These are phyloP conservation scores for Aspergillus campestris DNA, from an alignment of 495 filamentous ascomycete genomes.

Conservation along the genomic window DNA sequence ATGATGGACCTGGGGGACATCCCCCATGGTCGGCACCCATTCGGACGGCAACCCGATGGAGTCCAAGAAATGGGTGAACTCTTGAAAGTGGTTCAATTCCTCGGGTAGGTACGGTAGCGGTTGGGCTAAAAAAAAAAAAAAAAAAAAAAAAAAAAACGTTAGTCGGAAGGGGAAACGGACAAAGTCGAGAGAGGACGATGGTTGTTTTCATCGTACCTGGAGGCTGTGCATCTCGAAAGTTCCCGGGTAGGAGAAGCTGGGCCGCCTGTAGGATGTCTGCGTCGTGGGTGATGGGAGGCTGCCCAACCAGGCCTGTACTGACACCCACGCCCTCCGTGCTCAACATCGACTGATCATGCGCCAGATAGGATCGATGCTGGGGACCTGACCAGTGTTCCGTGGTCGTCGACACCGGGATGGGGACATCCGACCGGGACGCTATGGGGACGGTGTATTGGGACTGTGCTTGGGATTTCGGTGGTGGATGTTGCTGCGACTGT, in stretches of 20 bases:
- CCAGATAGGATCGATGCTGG: slow-evolving; percentile 20
- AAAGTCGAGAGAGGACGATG: no score
- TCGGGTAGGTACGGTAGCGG: slow-evolving; percentile 29
- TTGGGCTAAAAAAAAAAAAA: slow-evolving; percentile 12
- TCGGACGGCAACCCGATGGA: slow-evolving; percentile 32
- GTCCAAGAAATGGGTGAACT: slow-evolving; percentile 35
- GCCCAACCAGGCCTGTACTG: slow-evolving; percentile 8
- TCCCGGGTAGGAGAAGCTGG: slow-evolving; percentile 30
- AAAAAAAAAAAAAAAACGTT: background rate
- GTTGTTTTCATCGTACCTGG: slow-evolving; percentile 5
- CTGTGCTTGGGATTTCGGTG: background rate
- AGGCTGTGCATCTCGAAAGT: slow-evolving; percentile 19
- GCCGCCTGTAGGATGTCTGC: slow-evolving; percentile 34
- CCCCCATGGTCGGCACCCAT: slow-evolving; percentile 27
- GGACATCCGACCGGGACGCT: slow-evolving; percentile 11
- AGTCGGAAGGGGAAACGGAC: no score
- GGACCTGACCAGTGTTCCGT: slow-evolving; percentile 26
- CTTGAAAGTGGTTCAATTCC: slow-evolving; percentile 33
- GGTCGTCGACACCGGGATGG: slow-evolving; percentile 18
- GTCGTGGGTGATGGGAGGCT: slow-evolving; percentile 25
- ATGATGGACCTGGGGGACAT: slow-evolving; percentile 21
- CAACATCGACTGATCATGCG: slow-evolving; percentile 17
- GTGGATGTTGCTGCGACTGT: background rate
- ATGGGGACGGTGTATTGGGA: slow-evolving; percentile 5
- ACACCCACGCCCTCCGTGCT: slow-evolving; percentile 2